Conservation (phyloP, 352 stramenopile genomes). For the Phytophthora colocasiae region DNA sequence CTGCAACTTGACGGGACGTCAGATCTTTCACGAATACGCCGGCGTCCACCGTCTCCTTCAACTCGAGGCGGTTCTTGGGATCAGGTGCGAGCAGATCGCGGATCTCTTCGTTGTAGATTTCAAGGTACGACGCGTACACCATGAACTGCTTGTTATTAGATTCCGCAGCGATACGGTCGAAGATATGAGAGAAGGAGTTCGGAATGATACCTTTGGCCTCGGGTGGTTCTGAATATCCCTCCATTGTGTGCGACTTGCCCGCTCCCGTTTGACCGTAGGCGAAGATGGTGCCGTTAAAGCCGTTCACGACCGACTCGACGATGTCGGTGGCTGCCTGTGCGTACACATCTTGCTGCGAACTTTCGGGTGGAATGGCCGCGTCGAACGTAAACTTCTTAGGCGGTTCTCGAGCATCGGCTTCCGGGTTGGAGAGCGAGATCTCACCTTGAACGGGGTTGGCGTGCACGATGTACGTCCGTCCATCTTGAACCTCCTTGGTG, state of each 20-base stretch:
- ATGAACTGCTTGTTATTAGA: slow-evolving; percentile 91
- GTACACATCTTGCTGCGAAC: slow-evolving; percentile 93
- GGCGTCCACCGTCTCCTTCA: slow-evolving; percentile 95
- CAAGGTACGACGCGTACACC: slow-evolving; percentile 95
- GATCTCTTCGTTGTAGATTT: slow-evolving; percentile 99
- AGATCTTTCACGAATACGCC: slow-evolving; percentile 97
- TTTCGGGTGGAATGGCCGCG: slow-evolving; percentile 88
- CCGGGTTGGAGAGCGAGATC: slow-evolving; percentile 89
- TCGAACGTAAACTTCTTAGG: slow-evolving; percentile 97
- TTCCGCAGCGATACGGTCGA: slow-evolving; percentile 90
- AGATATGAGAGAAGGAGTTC: slow-evolving; percentile 97
- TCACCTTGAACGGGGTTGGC: slow-evolving; percentile 79
- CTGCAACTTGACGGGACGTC: slow-evolving; percentile 83
- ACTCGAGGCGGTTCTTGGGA: slow-evolving; percentile 88
- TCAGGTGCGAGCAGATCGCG: slow-evolving; percentile 92
- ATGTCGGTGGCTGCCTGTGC: slow-evolving; percentile 90
- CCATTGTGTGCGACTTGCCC: slow-evolving; percentile 93
- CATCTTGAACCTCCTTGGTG: slow-evolving; percentile 93
- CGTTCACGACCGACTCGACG: slow-evolving; percentile 93
- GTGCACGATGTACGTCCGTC: slow-evolving; percentile 79
- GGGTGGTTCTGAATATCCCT: slow-evolving; percentile 88
- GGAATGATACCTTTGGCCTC: slow-evolving; percentile 95
- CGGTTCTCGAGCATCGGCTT: slow-evolving; percentile 72
- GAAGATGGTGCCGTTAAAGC: slow-evolving; percentile 98
- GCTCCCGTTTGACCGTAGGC: slow-evolving; percentile 93